A percentile compares a stretch with the other conserved stretches of the same genome.
Evolutionary conservation across 306 rosid genomes (phyloP).

Genomic region (Vigna radiata): DNA sequence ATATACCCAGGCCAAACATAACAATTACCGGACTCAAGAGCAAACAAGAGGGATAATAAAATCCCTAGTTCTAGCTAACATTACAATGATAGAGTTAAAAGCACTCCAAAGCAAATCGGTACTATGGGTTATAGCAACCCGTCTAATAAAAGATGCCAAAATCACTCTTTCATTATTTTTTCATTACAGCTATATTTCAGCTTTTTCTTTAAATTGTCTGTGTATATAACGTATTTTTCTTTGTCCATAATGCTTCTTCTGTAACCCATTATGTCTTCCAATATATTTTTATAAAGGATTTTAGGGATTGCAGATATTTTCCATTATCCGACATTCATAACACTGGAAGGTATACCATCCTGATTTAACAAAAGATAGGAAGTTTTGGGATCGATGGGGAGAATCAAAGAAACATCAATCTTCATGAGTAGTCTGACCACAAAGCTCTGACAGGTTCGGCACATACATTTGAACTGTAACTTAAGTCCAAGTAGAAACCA

Average conservation of each 20-base stretch:
- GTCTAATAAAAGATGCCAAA: neutral
- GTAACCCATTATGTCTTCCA: no score
- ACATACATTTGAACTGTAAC: neutral
- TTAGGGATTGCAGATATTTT: no score
- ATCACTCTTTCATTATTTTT: neutral
- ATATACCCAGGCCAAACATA: constrained; percentile 13
- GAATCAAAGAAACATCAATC: neutral
- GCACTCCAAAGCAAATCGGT: neutral
- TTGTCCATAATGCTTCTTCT: no score
- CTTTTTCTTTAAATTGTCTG: no score
- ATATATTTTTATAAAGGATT: no score
- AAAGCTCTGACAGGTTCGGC: neutral
- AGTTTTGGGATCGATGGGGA: neutral
- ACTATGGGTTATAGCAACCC: neutral
- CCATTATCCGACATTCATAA: no score
- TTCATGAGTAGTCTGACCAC: neutral
- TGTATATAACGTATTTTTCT: no score
- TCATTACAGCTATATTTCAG: no score
- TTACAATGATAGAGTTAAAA: constrained; percentile 1
- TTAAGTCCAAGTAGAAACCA: neutral
- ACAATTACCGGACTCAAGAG: neutral
- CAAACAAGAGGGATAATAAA: neutral
- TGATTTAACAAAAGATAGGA: neutral
- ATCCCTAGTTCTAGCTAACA: neutral
- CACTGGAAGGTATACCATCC: neutral